These are phyloP conservation scores for Inga leiocalycina DNA, from an alignment of 306 rosid species.

Conservation along the genomic window DNA sequence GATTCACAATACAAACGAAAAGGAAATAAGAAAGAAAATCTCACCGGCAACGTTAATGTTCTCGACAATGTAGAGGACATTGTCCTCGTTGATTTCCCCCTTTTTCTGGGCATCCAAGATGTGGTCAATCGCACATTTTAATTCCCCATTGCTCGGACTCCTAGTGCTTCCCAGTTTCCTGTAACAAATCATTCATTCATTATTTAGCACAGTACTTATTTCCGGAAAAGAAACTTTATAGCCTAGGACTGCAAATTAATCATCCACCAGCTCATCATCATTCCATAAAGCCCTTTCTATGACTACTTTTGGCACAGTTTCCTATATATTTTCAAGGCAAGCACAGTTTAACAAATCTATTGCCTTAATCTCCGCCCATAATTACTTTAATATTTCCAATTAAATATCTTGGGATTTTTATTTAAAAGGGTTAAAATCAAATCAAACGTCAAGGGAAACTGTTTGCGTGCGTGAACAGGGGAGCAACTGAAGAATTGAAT, in stretches of 20 bases:
- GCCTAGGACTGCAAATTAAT: background rate
- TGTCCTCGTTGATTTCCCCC: conserved; percentile 86
- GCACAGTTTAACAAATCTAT: no score
- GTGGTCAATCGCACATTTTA: conserved; percentile 83
- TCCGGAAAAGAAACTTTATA: background rate
- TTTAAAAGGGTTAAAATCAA: no score
- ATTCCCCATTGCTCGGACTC: conserved; percentile 45
- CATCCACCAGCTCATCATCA: background rate
- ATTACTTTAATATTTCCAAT: no score
- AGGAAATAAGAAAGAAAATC: background rate
- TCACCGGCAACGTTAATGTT: conserved; percentile 84
- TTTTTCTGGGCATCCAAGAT: conserved; percentile 77
- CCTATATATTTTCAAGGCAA: no score
- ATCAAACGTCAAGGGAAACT: no score
- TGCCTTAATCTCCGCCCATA: no score
- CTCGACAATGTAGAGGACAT: conserved; percentile 86
- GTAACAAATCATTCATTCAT: background rate
- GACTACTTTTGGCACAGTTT: no score
- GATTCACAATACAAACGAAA: background rate
- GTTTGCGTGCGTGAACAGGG: background rate
- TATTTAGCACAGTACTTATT: background rate
- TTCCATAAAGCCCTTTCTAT: no score
- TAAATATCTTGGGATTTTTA: no score
- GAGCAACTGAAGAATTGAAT: background rate
- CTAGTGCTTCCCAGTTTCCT: conserved; percentile 58